Evolutionary conservation across 306 rosid genomes (phyloP).

Genomic region (Cyclanthera cordifolia): DNA sequence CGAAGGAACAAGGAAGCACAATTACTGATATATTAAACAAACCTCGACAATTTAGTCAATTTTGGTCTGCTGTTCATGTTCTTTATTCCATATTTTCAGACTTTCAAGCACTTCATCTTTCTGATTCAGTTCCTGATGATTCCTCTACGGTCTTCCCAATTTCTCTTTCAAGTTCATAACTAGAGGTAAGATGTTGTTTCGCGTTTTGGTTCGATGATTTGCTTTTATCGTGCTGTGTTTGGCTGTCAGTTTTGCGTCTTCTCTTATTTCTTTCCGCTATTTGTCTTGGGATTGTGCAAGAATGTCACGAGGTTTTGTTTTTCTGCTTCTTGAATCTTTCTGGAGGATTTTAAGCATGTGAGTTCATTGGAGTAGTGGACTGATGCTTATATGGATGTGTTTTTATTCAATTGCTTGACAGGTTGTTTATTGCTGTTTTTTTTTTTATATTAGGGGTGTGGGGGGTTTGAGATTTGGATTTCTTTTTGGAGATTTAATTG

Average conservation of each 20-base stretch:
- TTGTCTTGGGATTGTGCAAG: background rate
- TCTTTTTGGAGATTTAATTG: conserved; percentile 21
- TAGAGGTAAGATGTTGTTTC: background rate
- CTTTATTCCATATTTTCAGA: background rate
- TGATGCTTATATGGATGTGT: conserved; percentile 10
- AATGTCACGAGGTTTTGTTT: conserved; percentile 18
- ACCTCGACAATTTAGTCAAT: background rate
- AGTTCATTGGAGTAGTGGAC: conserved; percentile 4
- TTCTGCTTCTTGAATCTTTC: conserved; percentile 4
- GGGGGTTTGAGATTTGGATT: conserved; percentile 14
- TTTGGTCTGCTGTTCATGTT: background rate
- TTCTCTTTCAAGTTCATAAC: background rate
- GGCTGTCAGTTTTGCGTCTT: conserved; percentile 14
- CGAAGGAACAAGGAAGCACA: background rate
- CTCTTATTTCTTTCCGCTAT: background rate
- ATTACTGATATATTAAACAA: background rate
- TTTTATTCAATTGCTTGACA: conserved; percentile 13
- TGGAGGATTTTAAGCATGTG: conserved; percentile 19
- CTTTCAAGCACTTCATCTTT: conserved; percentile 14
- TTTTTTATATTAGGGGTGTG: background rate
- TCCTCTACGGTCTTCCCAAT: background rate
- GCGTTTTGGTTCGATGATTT: conserved; percentile 44
- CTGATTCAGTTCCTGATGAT: conserved; percentile 23
- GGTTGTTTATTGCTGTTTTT: conserved; percentile 13
- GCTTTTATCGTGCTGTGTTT: conserved; percentile 37